Base-by-base conservation (phyloP, 2,329 filamentous ascomycete species). In the Hawksworthiomyces lignivorus region DNA sequence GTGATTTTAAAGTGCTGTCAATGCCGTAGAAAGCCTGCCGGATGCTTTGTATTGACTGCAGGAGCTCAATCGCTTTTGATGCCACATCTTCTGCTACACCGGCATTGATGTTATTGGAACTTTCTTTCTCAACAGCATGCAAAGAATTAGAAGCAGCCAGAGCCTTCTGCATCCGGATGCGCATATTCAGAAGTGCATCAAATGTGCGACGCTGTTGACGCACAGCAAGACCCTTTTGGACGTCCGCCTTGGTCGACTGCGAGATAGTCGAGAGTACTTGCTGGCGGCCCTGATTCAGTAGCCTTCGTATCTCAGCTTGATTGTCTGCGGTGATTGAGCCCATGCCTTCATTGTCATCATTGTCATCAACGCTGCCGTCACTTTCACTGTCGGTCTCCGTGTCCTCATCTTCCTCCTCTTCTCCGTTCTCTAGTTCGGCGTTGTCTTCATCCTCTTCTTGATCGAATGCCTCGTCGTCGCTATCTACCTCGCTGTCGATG, bases 131-230 rank as follows among this genome's bases (percentile, higher is more conserved):
- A 3, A 67, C 57, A 10, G 66, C 62, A 14, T 72, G 61, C 30
- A 94, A 69, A 1, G 87, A 83, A 60, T 96, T 96, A 20, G 82
- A 77, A 0, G 85, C 82, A 14, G 92, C 75, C 12, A 98, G 65
- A 2, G 86, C 87, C 61, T 96, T 97, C 61, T 98, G 94, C 15
- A 98, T 67, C 47, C 90, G 85, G 56, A 98, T 96, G 17, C 92
- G 81, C 12, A 88, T 76, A 63, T 95, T 94, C 24, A 98, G 73
- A 1, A 97, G 75, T 1, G 85, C 78, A 52, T 97, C 90, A 56
- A 95, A 98, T 1, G 82, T 79, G 48, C 82, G 82, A 39, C 88
- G 80, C 63, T 98, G 92, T 44, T 80, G 71, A 54, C 88, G 90
- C 28, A 98, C 86, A 0, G 90, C 90, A 41, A 75, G 66, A 11